Conservation (phyloP, 139 green algal genomes). For the Picochlorum sp. region DNA sequence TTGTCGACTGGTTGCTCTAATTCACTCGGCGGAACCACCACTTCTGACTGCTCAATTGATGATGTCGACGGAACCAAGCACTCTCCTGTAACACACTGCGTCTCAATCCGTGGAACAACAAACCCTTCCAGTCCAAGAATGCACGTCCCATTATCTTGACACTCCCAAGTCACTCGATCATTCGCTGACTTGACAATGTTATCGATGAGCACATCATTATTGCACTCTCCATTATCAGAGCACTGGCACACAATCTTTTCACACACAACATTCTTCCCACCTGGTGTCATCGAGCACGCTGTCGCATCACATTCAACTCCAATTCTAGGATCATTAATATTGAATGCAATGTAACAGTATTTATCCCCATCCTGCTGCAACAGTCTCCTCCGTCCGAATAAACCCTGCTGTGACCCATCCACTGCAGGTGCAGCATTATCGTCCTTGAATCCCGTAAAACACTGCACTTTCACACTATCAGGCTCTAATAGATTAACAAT, state of each 20-base stretch:
- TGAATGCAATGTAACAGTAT: slow-evolving; percentile 13
- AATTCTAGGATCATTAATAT: slow-evolving; percentile 4
- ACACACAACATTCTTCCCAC: slow-evolving; percentile 9
- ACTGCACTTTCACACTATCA: slow-evolving; percentile 7
- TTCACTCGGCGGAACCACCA: not conserved
- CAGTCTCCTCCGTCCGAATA: not conserved
- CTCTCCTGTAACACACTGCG: slow-evolving; percentile 18
- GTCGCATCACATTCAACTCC: slow-evolving; percentile 1
- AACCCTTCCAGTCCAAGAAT: slow-evolving; percentile 17
- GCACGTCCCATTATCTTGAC: slow-evolving; percentile 9
- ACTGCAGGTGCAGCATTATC: not conserved
- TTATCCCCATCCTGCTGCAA: not conserved
- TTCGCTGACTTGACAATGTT: slow-evolving; percentile 1
- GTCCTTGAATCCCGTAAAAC: not conserved
- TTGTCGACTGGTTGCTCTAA: not conserved
- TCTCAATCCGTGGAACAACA: slow-evolving; percentile 14
- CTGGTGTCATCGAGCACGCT: slow-evolving; percentile 1
- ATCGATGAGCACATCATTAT: slow-evolving; percentile 5
- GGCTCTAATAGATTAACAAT: not conserved
- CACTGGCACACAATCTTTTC: slow-evolving; percentile 12
- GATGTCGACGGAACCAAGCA: slow-evolving; percentile 15
- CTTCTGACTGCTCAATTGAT: not conserved
- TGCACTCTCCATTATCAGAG: slow-evolving; percentile 4
- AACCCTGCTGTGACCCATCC: not conserved
- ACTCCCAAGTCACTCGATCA: not conserved